phyloP scores from a whole-genome alignment of 2,329 filamentous ascomycete genomes.

The Penicillium sp. region DNA sequence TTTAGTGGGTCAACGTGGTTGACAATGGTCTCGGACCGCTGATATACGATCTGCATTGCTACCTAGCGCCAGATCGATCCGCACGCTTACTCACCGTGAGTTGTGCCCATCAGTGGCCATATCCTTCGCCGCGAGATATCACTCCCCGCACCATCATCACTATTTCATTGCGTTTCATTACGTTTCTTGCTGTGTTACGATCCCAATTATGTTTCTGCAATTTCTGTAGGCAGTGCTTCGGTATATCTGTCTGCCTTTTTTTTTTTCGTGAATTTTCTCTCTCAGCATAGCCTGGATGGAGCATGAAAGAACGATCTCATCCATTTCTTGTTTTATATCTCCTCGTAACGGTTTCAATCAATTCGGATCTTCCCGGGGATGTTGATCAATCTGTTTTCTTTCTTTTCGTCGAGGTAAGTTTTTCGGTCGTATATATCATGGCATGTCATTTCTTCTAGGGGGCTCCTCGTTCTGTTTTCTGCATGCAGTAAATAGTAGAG shows the following conservation, averaged over 20 bases:
- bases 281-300: conserved; percentile 37
- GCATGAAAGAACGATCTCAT: conserved; percentile 33
- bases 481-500: background rate
- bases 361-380: conserved; percentile 12
- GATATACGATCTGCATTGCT: conserved; percentile 11
- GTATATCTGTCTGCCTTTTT: conserved; percentile 13
- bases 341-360: conserved; percentile 16
- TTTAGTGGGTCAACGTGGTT: conserved; percentile 1
- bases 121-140: background rate
- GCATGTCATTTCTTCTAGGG: background rate
- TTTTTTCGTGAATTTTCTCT: conserved; percentile 8
- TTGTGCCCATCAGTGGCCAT: conserved; percentile 11
- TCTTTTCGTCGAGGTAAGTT: background rate
- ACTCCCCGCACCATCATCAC: conserved; percentile 3
- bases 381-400: background rate
- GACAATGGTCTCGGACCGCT: conserved; percentile 6
- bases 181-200: conserved; percentile 17
- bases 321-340: conserved; percentile 11
- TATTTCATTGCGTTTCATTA: conserved; percentile 14
- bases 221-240: conserved; percentile 12
- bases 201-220: conserved; percentile 13
- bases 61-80: conserved; percentile 6
- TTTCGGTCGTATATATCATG: background rate
- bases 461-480: background rate
- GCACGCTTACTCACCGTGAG: conserved; percentile 6